Percentiles rank a stretch among this genome's conserved stretches.
phyloP scores from a whole-genome alignment of 2,329 filamentous ascomycete species.

The Metarhizium sp. region DNA sequence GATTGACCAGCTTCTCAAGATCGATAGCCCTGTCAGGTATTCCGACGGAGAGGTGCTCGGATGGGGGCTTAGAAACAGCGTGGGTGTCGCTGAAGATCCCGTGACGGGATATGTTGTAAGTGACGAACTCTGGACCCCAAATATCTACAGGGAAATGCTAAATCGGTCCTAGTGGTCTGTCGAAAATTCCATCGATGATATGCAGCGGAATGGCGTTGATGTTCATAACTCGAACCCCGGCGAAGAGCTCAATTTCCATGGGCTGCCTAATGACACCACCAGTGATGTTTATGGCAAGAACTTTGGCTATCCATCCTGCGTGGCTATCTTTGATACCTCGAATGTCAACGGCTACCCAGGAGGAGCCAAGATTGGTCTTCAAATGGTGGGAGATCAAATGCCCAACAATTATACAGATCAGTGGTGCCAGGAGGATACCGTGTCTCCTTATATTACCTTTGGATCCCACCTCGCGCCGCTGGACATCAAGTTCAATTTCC shows the following conservation, averaged over 20 bases:
- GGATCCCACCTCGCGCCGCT: slow-evolving; percentile 52
- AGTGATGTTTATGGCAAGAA: slow-evolving; percentile 29
- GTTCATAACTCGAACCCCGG: slow-evolving; percentile 59
- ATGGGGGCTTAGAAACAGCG: slow-evolving; percentile 62
- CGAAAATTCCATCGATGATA: slow-evolving; percentile 57
- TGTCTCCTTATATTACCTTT: slow-evolving; percentile 16
- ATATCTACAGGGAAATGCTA: neutral
- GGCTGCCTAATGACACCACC: slow-evolving; percentile 32
- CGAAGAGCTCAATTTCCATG: slow-evolving; percentile 64
- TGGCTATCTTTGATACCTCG: slow-evolving; percentile 42
- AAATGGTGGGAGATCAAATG: slow-evolving; percentile 16
- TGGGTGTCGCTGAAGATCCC: slow-evolving; percentile 54
- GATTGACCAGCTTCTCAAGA: slow-evolving; percentile 18
- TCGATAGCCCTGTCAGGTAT: slow-evolving; percentile 23
- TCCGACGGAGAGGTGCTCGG: slow-evolving; percentile 37
- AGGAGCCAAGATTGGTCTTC: slow-evolving; percentile 14
- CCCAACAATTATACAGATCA: slow-evolving; percentile 11
- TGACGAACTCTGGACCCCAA: neutral
- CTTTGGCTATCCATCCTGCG: slow-evolving; percentile 57
- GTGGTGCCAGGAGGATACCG: slow-evolving; percentile 11
- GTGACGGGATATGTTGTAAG: slow-evolving; percentile 31
- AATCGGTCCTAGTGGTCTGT: slow-evolving; percentile 35
- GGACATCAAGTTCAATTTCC: slow-evolving; percentile 51
- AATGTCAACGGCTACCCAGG: slow-evolving; percentile 23
- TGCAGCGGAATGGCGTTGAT: slow-evolving; percentile 42